Evolutionary conservation across 1,284 basidiomycete species (phyloP).

Genomic region (Cyathus pygmaeus): DNA sequence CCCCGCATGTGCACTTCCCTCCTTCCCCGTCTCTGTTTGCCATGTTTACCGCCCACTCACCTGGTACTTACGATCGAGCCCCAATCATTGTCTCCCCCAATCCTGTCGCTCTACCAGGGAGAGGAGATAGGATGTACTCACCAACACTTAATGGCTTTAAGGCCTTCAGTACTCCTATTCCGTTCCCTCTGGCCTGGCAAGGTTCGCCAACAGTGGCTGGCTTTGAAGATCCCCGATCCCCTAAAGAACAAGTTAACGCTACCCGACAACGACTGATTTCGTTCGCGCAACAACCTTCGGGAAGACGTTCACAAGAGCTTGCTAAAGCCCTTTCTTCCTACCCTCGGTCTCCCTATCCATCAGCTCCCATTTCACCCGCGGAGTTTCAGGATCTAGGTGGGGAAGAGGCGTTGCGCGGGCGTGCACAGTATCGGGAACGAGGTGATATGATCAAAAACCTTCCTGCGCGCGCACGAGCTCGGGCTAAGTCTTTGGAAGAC

Average conservation of each 20-base stretch:
- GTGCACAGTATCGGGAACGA: conserved; percentile 6
- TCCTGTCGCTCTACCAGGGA: conserved; percentile 56
- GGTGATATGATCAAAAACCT: neutral
- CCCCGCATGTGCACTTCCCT: conserved; percentile 70
- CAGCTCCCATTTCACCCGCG: conserved; percentile 41
- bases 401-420: conserved; percentile 27
- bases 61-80: conserved; percentile 63
- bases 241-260: conserved; percentile 13
- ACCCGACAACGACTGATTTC: conserved; percentile 4
- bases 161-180: conserved; percentile 41
- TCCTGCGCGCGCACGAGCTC: conserved; percentile 20
- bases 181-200: conserved; percentile 21
- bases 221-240: conserved; percentile 14
- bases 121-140: conserved; percentile 54
- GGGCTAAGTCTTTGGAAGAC: conserved; percentile 24
- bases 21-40: conserved; percentile 60
- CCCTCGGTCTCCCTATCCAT: conserved; percentile 56
- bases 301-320: conserved; percentile 31
- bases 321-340: conserved; percentile 43
- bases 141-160: conserved; percentile 48
- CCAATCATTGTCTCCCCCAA: conserved; percentile 65
- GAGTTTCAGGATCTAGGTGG: conserved; percentile 22
- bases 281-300: conserved; percentile 29
- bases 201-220: conserved; percentile 36
- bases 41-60: conserved; percentile 61